Conservation (phyloP, 2,329 filamentous ascomycete genomes). For the Botrytis tulipae region DNA sequence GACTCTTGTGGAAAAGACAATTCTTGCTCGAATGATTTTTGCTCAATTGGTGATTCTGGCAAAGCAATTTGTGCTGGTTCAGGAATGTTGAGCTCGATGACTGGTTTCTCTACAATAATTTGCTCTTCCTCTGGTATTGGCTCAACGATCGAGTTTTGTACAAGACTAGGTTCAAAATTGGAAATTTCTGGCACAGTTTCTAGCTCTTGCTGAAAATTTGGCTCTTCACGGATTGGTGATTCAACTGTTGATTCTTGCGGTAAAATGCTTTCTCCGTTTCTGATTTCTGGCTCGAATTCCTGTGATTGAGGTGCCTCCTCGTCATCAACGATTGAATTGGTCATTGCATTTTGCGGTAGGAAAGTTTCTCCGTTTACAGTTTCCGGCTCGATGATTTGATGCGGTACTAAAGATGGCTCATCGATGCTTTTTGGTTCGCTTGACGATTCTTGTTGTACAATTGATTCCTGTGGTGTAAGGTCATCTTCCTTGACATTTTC, state of each 20-base stretch:
- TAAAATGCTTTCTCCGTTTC: not conserved
- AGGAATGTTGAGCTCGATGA: not conserved
- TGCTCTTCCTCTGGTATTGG: not conserved
- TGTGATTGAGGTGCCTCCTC: not conserved
- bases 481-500: not conserved
- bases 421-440: not conserved
- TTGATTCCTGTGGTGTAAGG: not conserved
- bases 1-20: not conserved
- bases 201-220: not conserved
- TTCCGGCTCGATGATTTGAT: not conserved
- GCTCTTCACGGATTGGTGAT: not conserved
- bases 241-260: not conserved
- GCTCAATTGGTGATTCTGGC: conserved; percentile 10
- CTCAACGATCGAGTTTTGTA: not conserved
- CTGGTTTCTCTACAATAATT: not conserved
- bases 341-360: not conserved
- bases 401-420: not conserved
- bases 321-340: not conserved
- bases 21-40: not conserved
- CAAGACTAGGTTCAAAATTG: not conserved
- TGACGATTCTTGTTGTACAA: not conserved
- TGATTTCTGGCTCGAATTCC: not conserved
- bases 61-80: conserved; percentile 8
- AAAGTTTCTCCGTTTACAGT: not conserved
- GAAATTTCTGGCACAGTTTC: not conserved